Conservation (phyloP, 2,329 filamentous ascomycete genomes). For the Sporothrix sp. region DNA sequence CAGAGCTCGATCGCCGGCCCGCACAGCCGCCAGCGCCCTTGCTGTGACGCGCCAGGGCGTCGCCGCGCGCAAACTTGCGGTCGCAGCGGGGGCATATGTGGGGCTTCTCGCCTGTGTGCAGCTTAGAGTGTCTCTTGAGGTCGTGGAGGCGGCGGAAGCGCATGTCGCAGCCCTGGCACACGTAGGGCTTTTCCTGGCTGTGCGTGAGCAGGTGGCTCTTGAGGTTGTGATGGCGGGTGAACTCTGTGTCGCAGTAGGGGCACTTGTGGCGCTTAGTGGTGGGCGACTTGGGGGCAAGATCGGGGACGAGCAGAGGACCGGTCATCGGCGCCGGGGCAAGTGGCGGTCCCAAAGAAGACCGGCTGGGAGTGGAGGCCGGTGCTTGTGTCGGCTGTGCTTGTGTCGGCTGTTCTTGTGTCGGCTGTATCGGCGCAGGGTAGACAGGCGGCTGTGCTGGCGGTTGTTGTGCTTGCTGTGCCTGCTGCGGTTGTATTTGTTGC, state of each 20-base stretch:
- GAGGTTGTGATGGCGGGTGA: slow-evolving; percentile 92
- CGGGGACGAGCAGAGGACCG: slow-evolving; percentile 20
- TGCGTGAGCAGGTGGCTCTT: slow-evolving; percentile 96
- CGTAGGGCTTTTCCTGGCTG: slow-evolving; percentile 95
- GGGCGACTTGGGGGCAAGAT: slow-evolving; percentile 53
- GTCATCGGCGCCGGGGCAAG: background rate
- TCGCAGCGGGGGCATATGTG: slow-evolving; percentile 94
- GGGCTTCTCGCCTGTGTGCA: slow-evolving; percentile 92
- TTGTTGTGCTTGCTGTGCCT: background rate
- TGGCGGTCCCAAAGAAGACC: no score
- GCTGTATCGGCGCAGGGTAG: background rate
- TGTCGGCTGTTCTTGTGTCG: background rate
- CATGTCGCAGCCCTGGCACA: slow-evolving; percentile 86
- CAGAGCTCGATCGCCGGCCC: slow-evolving; percentile 77
- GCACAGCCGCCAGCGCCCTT: slow-evolving; percentile 95
- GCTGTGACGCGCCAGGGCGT: slow-evolving; percentile 87
- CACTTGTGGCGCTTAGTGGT: slow-evolving; percentile 89
- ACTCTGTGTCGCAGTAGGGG: slow-evolving; percentile 91
- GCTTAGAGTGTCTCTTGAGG: slow-evolving; percentile 88
- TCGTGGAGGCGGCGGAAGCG: slow-evolving; percentile 90
- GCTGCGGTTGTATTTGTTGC: background rate
- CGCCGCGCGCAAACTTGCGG: slow-evolving; percentile 86
- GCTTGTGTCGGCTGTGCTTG: background rate
- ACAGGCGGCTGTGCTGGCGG: background rate
- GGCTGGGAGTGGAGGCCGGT: background rate